Percentiles rank a stretch among this genome's conserved stretches.
Evolutionary conservation across 768 basidiomycete genomes (phyloP).

Genomic region (Termitomyces sp.): DNA sequence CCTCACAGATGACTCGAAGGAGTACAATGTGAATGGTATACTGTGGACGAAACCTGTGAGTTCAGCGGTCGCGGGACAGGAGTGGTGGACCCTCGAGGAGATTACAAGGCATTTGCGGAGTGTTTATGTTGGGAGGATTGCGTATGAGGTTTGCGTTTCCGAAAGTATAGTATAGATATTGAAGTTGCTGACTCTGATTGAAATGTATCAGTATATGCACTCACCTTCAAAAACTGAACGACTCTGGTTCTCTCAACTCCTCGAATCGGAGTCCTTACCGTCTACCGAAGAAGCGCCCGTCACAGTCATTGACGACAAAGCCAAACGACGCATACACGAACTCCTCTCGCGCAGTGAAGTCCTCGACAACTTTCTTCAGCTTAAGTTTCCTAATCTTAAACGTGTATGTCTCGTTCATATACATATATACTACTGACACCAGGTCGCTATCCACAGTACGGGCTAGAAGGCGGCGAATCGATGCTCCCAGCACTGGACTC

Average conservation of each 20-base stretch:
- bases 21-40: constrained; percentile 76
- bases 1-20: constrained; percentile 42
- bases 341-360: constrained; percentile 74
- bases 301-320: constrained; percentile 21
- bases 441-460: constrained; percentile 45
- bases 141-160: constrained; percentile 57
- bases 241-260: constrained; percentile 82
- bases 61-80: constrained; percentile 15
- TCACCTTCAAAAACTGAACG: constrained; percentile 81
- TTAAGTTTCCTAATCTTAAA: constrained; percentile 86
- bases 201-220: constrained; percentile 61
- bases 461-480: constrained; percentile 88
- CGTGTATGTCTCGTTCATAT: constrained; percentile 32
- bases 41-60: constrained; percentile 61
- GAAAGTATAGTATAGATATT: not conserved
- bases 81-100: constrained; percentile 64
- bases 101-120: constrained; percentile 65
- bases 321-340: constrained; percentile 56
- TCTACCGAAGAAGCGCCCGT: constrained; percentile 27
- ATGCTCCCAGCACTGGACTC: constrained; percentile 87
- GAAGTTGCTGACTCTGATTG: not conserved
- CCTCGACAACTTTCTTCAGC: constrained; percentile 79
- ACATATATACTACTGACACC: not conserved
- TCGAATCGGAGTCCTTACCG: constrained; percentile 58
- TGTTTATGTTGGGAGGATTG: constrained; percentile 81